Evolutionary conservation across 2,329 filamentous ascomycete species (phyloP).

Genomic region (Cordyceps cicadae): DNA sequence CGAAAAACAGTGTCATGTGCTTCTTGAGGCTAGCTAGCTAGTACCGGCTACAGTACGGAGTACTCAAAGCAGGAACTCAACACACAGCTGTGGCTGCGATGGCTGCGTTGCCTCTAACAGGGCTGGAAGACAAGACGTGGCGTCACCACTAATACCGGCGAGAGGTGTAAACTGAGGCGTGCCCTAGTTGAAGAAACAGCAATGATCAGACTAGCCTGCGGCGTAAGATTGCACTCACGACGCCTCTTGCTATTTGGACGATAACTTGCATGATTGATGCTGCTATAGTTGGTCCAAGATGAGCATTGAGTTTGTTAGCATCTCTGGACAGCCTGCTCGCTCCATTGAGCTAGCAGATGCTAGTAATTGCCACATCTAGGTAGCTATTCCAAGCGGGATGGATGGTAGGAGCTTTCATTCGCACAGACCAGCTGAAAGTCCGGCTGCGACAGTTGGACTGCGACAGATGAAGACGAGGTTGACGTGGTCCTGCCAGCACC

Average conservation of each 20-base stretch:
- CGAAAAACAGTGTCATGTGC: neutral
- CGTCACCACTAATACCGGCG: neutral
- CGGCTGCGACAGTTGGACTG: neutral
- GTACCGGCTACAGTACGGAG: neutral
- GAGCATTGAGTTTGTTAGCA: neutral
- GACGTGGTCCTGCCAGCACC: too few relatives aligned
- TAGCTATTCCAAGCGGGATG: neutral
- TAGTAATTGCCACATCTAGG: neutral
- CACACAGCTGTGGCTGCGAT: neutral
- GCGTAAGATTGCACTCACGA: neutral
- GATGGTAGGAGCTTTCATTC: neutral
- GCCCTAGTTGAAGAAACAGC: neutral
- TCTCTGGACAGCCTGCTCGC: neutral
- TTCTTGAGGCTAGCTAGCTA: neutral
- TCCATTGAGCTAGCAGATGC: neutral
- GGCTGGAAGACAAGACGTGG: constrained; percentile 2
- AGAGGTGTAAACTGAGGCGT: neutral
- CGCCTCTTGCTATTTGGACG: neutral
- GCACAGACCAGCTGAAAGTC: neutral
- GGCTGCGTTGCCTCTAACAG: neutral
- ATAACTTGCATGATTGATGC: neutral
- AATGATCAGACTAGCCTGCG: neutral
- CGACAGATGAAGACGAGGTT: too few relatives aligned
- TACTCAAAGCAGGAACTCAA: neutral
- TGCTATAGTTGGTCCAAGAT: neutral